Base-by-base conservation (phyloP, 495 filamentous ascomycete genomes). In the Niebla homalea region DNA sequence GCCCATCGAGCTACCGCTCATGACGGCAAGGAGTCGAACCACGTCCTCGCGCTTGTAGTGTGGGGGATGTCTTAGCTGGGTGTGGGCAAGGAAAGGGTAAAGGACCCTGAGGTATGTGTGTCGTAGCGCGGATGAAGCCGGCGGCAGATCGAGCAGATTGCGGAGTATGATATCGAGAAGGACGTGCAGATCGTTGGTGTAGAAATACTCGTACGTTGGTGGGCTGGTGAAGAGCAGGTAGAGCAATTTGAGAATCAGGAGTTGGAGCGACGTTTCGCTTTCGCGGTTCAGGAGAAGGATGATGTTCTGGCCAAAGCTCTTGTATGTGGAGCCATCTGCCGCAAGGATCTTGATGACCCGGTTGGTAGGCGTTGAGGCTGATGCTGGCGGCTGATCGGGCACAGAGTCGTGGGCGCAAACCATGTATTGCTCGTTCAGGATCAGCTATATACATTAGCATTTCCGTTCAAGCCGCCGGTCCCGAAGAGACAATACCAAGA, bases 351-450 rank as follows among this genome's bases (percentile, higher is more conserved):
- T 97, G 62, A 97, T 85, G 25, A 98, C 84, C 58, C 87, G 83
- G 64, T 98, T 98, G 12, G 92, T 96, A 52, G 89, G 67, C n/a
- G 70, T 71, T 32, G 66, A 66, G 4, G 66, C 57, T 16, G 59
- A 61, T 29, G 67, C 60, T 6, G 61, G 56, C 2, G 60, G 59
- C 40, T 57, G 59, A 46, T 62, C 62, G 36, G 66, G 64, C 15
- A 64, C 61, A 8, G 81, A 74, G 37, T 79, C 70, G 38, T 77
- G 72, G 25, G 76, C 74, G 14, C 66, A 70, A 39, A 96, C 84
- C 87, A 98, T 94, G 68, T 94, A 98, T 65, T 98, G 92, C 60
- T 98, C 92, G 65, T 97, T 98, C 55, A 98, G 68, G 41, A 98
- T 89, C 56, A 98, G 77, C 89, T 97, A 60, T 23, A 46, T 23